Evolutionary conservation across 345 rosid genomes (phyloP).

Genomic region (Geranium brycei): DNA sequence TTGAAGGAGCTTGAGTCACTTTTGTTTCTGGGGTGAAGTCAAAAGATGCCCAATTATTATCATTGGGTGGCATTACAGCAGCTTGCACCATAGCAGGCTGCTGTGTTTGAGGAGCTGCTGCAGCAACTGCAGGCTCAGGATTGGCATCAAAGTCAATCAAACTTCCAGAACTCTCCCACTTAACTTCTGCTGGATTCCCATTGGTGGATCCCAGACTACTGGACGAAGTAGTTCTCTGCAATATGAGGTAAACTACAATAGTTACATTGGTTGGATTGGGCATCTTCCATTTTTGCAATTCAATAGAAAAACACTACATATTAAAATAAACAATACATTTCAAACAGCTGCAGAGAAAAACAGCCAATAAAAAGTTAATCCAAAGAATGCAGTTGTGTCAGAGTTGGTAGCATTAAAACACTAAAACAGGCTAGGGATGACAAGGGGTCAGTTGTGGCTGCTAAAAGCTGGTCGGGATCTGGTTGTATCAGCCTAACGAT

Average conservation of each 20-base stretch:
- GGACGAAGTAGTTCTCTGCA: constrained; percentile 62
- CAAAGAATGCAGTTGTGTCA: too few species aligned
- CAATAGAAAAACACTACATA: too few species aligned
- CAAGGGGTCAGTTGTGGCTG: too few species aligned
- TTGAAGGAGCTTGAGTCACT: constrained; percentile 44
- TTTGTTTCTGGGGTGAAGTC: constrained; percentile 33
- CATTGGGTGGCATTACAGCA: constrained; percentile 27
- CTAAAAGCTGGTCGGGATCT: too few species aligned
- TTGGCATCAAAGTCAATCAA: constrained; percentile 89
- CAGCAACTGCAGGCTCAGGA: constrained; percentile 43
- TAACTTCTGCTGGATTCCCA: constrained; percentile 54
- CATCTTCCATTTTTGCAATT: too few species aligned
- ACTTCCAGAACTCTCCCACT: constrained; percentile 46
- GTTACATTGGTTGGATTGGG: neutral
- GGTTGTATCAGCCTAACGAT: too few species aligned
- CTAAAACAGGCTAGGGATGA: too few species aligned
- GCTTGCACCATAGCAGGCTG: constrained; percentile 27
- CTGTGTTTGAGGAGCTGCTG: constrained; percentile 30
- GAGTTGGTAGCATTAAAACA: too few species aligned
- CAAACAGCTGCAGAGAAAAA: too few species aligned
- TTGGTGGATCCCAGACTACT: constrained; percentile 49
- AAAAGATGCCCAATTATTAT: constrained; percentile 73
- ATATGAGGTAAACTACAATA: constrained; percentile 7
- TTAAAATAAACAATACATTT: too few species aligned
- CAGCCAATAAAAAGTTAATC: too few species aligned